A percentile compares a stretch with the other conserved stretches of the same genome.
Conservation (phyloP, 495 filamentous ascomycete species). For the Trichocladium uniseriatum region DNA sequence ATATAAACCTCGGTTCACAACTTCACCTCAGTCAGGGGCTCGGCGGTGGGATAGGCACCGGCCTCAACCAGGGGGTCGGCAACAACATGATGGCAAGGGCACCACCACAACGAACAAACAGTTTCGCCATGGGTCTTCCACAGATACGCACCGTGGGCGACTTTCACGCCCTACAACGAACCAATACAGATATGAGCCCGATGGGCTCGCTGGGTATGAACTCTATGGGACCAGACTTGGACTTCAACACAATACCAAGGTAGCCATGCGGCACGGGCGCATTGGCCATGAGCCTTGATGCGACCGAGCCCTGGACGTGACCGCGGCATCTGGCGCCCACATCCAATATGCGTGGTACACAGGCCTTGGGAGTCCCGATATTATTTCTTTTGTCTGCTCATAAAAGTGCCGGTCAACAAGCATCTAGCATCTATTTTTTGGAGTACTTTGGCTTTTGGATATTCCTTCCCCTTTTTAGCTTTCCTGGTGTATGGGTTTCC, state of each 20-base stretch:
- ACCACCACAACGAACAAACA: slow-evolving; percentile 31
- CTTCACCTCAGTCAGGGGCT: slow-evolving; percentile 29
- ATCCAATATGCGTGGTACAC: too few relatives aligned
- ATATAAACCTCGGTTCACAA: slow-evolving; percentile 19
- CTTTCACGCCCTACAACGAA: slow-evolving; percentile 38
- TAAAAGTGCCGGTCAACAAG: slow-evolving; percentile 1
- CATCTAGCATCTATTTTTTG: slow-evolving; percentile 12
- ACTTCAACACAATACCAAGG: slow-evolving; percentile 29
- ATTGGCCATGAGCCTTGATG: too few relatives aligned
- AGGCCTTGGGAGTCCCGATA: not conserved
- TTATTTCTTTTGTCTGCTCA: slow-evolving; percentile 9
- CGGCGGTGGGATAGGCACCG: slow-evolving; percentile 20
- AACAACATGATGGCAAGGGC: slow-evolving; percentile 33
- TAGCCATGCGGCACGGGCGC: slow-evolving; percentile 9
- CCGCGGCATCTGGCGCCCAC: too few relatives aligned
- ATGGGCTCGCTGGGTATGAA: too few relatives aligned
- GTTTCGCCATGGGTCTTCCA: slow-evolving; percentile 32
- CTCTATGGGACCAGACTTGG: slow-evolving; percentile 23
- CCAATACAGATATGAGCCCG: slow-evolving; percentile 36
- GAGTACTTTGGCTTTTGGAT: slow-evolving; percentile 8
- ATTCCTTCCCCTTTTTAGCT: not conserved
- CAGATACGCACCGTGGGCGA: slow-evolving; percentile 38
- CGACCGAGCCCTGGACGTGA: too few relatives aligned
- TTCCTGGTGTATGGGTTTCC: too few relatives aligned
- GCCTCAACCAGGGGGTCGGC: slow-evolving; percentile 13